These are phyloP conservation scores for Neonectria coccinea DNA, from an alignment of 2,329 filamentous ascomycete genomes.

Conservation along the genomic window DNA sequence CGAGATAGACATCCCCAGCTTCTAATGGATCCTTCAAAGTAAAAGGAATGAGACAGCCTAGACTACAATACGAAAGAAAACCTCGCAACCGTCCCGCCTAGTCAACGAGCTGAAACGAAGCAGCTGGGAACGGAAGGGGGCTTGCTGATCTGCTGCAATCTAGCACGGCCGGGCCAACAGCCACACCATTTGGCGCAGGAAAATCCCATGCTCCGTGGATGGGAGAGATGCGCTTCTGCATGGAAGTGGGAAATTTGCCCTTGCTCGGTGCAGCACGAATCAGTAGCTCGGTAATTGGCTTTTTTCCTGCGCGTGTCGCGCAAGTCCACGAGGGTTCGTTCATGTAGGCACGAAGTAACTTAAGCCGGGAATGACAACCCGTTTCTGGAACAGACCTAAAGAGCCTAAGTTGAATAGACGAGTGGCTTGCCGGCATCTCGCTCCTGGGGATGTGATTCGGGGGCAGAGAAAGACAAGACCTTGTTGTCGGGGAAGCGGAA, in stretches of 20 bases:
- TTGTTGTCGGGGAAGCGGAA: neutral
- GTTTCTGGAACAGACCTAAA: neutral
- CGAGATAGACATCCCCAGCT: too few relatives aligned
- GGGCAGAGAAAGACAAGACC: too few relatives aligned
- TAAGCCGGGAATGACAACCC: too few relatives aligned
- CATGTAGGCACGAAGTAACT: too few relatives aligned
- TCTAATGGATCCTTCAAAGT: too few relatives aligned
- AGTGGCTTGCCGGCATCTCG: neutral
- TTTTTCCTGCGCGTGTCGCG: too few relatives aligned
- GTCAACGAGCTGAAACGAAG: neutral
- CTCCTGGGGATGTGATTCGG: neutral
- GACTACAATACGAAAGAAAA: neutral
- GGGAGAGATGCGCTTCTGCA: neutral
- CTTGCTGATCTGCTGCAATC: slow-evolving; percentile 1
- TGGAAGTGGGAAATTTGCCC: neutral
- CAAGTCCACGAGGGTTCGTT: neutral
- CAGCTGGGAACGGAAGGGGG: neutral
- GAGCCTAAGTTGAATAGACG: too few relatives aligned
- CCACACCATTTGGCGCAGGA: neutral
- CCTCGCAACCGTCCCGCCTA: neutral
- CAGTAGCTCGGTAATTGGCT: neutral
- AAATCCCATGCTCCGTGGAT: neutral
- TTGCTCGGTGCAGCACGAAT: too few relatives aligned
- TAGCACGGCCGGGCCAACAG: neutral
- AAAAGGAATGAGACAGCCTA: neutral